Evolutionary conservation across 345 rosid genomes (phyloP), one percentile per base, ranked within the genome.

Genomic region (Cardiospermum halicacabum): DNA sequence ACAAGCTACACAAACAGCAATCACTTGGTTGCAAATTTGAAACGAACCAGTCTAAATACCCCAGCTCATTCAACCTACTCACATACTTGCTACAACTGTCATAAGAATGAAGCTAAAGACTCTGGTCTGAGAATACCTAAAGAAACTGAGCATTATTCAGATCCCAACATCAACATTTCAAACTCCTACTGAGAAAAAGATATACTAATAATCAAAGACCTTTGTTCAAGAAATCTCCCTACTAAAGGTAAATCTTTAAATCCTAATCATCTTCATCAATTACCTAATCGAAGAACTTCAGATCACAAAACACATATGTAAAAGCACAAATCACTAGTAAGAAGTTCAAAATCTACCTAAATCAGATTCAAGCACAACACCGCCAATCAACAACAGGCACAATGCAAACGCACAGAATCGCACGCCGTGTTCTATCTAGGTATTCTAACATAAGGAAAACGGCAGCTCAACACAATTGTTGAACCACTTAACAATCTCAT

Each of bases 291-390:
- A 31, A 62, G 28, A 28, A 7, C 4, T 53, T 65, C 15, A 18
- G 42, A 18, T 39, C 53, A 65, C 27, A 9, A 65, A 53, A 3
- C 16, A 48, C 21, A 45, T 10, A 19, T 27, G 19, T 28, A 48
- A 19, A 19, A 30, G 56, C 22, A 22, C 2, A 21, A 21, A 49
- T 21, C 19, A 62, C 39, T 7, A 15, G 19, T 32, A 60, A 15
- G 37, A 25, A 56, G 3, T 24, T n/a, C 50, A 53, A 43, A 64
- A 37, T 64, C 49, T 7, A 16, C 8, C 39, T 37, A 51, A 58
- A 51, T 58, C 62, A 60, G 58, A 59, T 55, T 64, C 32, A n/a
- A n/a, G n/a, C n/a, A n/a, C n/a, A 28, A 40, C 21, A 4, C 67
- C 13, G 26, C 53, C 19, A 30, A 28, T 45, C 39, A 10, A 53